These are phyloP conservation scores for Centella asiatica DNA, from an alignment of 129 eudicot genomes.

Conservation along the genomic window DNA sequence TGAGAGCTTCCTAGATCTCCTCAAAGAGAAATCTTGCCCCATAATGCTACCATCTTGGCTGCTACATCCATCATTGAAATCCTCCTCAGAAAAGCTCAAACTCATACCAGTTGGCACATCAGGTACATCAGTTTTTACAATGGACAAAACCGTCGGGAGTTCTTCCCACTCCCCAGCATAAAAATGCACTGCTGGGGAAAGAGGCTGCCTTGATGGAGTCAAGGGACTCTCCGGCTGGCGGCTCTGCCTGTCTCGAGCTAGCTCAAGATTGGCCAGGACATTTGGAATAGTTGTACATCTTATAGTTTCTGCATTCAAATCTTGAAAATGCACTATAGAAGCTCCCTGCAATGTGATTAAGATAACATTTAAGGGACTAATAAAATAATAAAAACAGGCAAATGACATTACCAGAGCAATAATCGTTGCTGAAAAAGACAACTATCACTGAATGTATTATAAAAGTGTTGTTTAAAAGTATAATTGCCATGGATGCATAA, in stretches of 20 bases:
- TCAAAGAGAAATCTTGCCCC: conserved; percentile 40
- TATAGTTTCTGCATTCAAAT: conserved; percentile 53
- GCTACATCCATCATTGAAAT: conserved; percentile 46
- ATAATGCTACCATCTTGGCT: conserved; percentile 65
- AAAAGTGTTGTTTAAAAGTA: too few relatives aligned
- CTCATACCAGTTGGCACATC: conserved; percentile 41
- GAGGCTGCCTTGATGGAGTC: conserved; percentile 57
- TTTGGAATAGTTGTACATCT: conserved; percentile 71
- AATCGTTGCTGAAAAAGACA: not conserved
- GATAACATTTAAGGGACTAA: not conserved
- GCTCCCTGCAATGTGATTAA: conserved; percentile 49
- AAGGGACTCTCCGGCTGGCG: conserved; percentile 55
- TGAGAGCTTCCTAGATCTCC: conserved; percentile 50
- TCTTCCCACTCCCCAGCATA: conserved; percentile 85
- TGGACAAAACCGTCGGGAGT: conserved; percentile 44
- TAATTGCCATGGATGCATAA: too few relatives aligned
- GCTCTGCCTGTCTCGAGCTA: conserved; percentile 60
- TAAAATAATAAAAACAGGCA: not conserved
- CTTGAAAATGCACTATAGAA: conserved; percentile 67
- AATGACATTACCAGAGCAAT: too few relatives aligned
- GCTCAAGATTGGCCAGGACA: conserved; percentile 62
- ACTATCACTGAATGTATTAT: not conserved
- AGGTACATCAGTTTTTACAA: conserved; percentile 31
- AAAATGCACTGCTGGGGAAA: conserved; percentile 49
- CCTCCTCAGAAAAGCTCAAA: conserved; percentile 66